Percentiles rank a stretch among this genome's conserved stretches.
Evolutionary conservation across 108 stramenopile genomes (phyloP).

Genomic region (Skeletonema tropicum): DNA sequence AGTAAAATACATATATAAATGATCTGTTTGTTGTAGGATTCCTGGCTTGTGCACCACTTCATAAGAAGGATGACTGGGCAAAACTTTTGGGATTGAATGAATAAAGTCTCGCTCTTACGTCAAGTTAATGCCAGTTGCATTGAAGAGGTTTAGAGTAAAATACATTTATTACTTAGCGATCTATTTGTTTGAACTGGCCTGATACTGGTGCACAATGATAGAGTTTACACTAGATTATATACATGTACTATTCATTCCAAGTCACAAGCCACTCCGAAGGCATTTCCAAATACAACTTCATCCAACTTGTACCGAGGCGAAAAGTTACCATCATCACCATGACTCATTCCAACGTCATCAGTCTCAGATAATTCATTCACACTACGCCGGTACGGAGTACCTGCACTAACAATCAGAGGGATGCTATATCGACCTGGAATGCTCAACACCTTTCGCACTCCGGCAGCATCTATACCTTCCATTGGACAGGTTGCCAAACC

Average conservation of each 20-base stretch:
- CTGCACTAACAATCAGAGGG: conserved; percentile 76
- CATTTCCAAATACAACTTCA: conserved; percentile 62
- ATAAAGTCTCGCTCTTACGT: background rate
- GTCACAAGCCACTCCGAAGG: conserved; percentile 37
- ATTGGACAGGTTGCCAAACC: conserved; percentile 89
- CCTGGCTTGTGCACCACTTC: background rate
- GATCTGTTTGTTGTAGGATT: background rate
- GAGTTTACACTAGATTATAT: background rate
- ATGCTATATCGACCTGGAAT: conserved; percentile 70
- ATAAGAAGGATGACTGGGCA: conserved; percentile 26
- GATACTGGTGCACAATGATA: too few relatives aligned
- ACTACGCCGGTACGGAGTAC: conserved; percentile 45
- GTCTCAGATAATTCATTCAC: conserved; percentile 19
- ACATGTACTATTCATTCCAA: background rate
- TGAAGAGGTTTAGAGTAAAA: background rate
- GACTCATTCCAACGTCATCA: conserved; percentile 73
- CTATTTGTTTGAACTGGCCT: too few relatives aligned
- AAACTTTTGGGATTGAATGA: conserved; percentile 24
- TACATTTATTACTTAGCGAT: background rate
- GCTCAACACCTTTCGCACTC: conserved; percentile 63
- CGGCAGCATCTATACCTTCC: conserved; percentile 81
- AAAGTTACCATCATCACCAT: conserved; percentile 44
- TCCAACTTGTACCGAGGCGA: conserved; percentile 60
- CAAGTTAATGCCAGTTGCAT: background rate
- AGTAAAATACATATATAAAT: background rate